phyloP scores from a whole-genome alignment of 352 stramenopile genomes.

The Globisporangium megalacanthum region DNA sequence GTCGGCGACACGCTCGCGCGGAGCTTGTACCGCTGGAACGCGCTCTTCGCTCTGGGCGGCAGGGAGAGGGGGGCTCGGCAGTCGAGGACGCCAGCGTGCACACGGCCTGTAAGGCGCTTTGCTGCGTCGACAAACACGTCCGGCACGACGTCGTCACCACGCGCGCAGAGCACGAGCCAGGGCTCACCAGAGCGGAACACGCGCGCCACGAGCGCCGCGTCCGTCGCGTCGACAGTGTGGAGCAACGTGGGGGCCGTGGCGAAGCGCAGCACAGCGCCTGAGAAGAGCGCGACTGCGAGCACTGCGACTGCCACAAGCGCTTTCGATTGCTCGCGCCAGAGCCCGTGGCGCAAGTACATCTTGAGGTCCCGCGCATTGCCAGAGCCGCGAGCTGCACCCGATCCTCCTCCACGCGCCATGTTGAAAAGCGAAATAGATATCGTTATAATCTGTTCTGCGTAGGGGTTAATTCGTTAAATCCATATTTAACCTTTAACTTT shows the following conservation, averaged over 20 bases:
- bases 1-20: constrained; percentile 55
- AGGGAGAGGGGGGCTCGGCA: constrained; percentile 44
- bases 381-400: constrained; percentile 17
- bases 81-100: constrained; percentile 66
- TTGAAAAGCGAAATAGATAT: too few relatives aligned
- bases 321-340: constrained; percentile 79
- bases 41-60: constrained; percentile 43
- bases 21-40: constrained; percentile 58
- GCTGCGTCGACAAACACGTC: constrained; percentile 68
- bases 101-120: constrained; percentile 45
- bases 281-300: constrained; percentile 62
- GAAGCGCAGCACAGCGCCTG: constrained; percentile 58
- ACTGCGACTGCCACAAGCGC: constrained; percentile 34
- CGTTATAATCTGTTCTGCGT: too few relatives aligned
- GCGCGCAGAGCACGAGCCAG: constrained; percentile 74
- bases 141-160: constrained; percentile 60
- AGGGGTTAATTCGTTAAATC: too few relatives aligned
- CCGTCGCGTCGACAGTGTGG: constrained; percentile 53
- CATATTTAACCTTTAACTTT: too few relatives aligned
- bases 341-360: constrained; percentile 77
- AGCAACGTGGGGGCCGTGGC: constrained; percentile 54
- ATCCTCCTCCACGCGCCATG: constrained; percentile 29
- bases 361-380: constrained; percentile 67
- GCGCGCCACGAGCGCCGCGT: constrained; percentile 46
- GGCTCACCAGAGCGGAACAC: constrained; percentile 80